A percentile compares a stretch with the other conserved stretches of the same genome.
Conservation (phyloP, 352 stramenopile species). For the Blastocystis sp. region DNA sequence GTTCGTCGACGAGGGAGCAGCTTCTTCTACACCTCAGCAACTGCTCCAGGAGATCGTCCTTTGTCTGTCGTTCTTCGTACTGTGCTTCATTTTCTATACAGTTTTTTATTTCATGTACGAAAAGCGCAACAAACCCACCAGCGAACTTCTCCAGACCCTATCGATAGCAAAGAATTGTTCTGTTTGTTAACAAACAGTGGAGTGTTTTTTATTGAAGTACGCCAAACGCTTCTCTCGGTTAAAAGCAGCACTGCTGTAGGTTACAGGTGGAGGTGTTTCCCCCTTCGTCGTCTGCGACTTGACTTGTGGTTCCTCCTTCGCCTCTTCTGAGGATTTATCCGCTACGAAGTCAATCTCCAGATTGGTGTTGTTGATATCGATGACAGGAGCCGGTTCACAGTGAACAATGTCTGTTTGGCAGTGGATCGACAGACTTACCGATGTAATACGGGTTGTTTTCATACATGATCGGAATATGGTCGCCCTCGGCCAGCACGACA, state of each 20-base stretch:
- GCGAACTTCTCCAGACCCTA: background rate
- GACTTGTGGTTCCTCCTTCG: background rate
- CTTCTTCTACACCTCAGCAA: background rate
- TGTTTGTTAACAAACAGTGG: background rate
- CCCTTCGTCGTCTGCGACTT: background rate
- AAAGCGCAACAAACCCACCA: background rate
- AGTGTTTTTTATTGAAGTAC: background rate
- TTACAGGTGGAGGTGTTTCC: background rate
- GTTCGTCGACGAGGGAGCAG: conserved; percentile 2
- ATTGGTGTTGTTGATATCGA: conserved; percentile 57
- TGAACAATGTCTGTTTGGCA: conserved; percentile 34
- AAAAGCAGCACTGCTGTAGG: background rate
- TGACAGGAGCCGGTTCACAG: conserved; percentile 1
- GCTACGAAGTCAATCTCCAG: conserved; percentile 22
- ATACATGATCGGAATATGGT: conserved; percentile 18
- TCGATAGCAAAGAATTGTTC: background rate
- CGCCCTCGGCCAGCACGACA: conserved; percentile 20
- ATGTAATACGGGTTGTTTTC: background rate
- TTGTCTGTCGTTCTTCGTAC: background rate
- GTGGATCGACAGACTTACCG: background rate
- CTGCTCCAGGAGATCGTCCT: background rate
- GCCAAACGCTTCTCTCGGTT: no score
- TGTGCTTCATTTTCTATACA: conserved; percentile 18
- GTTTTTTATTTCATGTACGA: background rate
- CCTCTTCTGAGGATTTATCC: background rate